Conservation (phyloP, 306 rosid genomes). For the Hippophae gyantsensis region DNA sequence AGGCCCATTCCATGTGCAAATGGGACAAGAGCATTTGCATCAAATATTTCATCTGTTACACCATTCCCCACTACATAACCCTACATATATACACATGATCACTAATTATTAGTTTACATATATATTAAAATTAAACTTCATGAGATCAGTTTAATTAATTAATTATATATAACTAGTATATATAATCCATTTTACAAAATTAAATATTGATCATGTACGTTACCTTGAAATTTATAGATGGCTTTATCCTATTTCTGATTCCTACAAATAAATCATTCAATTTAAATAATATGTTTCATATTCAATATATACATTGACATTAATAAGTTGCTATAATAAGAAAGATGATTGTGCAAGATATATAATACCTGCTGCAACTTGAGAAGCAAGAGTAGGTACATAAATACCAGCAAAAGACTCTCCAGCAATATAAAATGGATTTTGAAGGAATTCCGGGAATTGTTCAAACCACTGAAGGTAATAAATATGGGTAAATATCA, state of each 20-base stretch:
- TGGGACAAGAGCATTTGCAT: slow-evolving; percentile 60
- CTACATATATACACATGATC: slow-evolving; percentile 6
- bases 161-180: not conserved
- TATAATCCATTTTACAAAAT: no score
- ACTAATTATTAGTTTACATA: not conserved
- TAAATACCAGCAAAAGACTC: slow-evolving; percentile 82
- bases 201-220: slow-evolving; percentile 27
- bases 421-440: slow-evolving; percentile 63
- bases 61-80: slow-evolving; percentile 85
- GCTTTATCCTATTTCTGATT: slow-evolving; percentile 31
- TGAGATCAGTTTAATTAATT: no score
- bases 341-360: not conserved
- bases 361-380: slow-evolving; percentile 42
- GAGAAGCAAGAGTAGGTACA: slow-evolving; percentile 62
- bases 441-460: slow-evolving; percentile 55
- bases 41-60: slow-evolving; percentile 50
- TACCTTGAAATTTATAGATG: slow-evolving; percentile 67
- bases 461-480: slow-evolving; percentile 54
- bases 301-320: not conserved
- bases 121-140: not conserved
- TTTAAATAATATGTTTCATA: not conserved
- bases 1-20: slow-evolving; percentile 87
- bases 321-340: not conserved
- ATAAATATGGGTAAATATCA: no score
- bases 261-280: slow-evolving; percentile 19